Percentiles rank a stretch among this genome's conserved stretches.
Conservation (phyloP, 768 basidiomycete genomes). For the Boletus tomentosulus region DNA sequence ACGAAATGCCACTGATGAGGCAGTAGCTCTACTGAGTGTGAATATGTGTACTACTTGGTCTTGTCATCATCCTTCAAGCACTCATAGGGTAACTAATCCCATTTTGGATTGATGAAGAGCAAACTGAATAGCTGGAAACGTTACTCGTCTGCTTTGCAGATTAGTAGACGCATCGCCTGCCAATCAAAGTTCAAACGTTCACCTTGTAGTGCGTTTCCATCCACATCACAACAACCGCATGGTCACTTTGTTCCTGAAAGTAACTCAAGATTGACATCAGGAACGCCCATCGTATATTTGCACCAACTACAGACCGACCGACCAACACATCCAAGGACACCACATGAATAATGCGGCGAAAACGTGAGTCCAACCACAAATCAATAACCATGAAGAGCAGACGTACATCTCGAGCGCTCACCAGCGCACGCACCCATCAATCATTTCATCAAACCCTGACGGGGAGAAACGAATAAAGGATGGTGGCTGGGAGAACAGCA, state of each 20-base stretch:
- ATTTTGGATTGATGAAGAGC: no score
- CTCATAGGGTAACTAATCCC: no score
- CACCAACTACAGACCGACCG: conserved; percentile 12
- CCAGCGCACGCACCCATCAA: conserved; percentile 29
- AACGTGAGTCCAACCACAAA: conserved; percentile 1
- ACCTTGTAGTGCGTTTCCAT: neutral
- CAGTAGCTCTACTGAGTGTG: neutral
- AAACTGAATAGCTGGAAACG: no score
- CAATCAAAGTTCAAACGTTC: no score
- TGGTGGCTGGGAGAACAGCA: conserved; percentile 21
- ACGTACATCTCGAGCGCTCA: conserved; percentile 40
- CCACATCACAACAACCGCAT: neutral
- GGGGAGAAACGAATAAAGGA: conserved; percentile 41
- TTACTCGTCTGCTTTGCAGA: no score
- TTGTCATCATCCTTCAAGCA: no score
- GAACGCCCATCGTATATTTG: conserved; percentile 7
- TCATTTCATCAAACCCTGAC: conserved; percentile 44
- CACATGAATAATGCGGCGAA: neutral
- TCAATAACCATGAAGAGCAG: conserved; percentile 1
- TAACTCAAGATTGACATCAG: conserved; percentile 6
- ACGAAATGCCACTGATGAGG: neutral
- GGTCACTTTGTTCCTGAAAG: neutral
- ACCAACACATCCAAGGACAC: conserved; percentile 4
- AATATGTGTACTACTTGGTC: no score
- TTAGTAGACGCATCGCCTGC: no score